phyloP scores from a whole-genome alignment of 2,329 filamentous ascomycete genomes.

The Colletotrichum horii region DNA sequence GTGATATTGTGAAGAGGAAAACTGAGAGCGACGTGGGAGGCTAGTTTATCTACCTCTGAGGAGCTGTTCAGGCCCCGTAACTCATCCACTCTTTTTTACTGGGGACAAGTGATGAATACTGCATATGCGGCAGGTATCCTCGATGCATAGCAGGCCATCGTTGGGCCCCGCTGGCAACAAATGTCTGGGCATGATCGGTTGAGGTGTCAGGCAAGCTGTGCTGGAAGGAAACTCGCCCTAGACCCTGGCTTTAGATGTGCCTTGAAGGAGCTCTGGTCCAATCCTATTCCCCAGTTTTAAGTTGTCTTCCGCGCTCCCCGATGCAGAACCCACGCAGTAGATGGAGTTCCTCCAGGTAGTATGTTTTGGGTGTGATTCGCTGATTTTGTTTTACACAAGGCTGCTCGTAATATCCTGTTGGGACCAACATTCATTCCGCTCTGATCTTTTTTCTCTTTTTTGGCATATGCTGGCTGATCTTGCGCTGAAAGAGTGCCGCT shows the following conservation, averaged over 20 bases:
- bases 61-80: fast-evolving
- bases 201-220: neutral
- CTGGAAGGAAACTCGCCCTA: fast-evolving
- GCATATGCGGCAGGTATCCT: neutral
- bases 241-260: neutral
- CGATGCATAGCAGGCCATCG: neutral
- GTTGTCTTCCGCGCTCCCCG: neutral
- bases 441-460: too few species aligned
- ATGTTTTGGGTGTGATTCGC: neutral
- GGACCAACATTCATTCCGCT: too few species aligned
- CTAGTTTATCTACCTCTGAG: fast-evolving
- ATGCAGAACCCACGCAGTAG: neutral
- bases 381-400: neutral
- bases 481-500: too few species aligned
- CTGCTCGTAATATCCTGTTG: neutral
- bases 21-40: neutral
- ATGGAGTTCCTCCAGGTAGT: neutral
- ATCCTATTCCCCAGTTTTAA: neutral
- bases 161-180: neutral
- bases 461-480: too few species aligned
- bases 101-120: neutral
- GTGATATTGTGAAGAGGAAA: fast-evolving
- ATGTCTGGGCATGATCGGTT: fast-evolving
- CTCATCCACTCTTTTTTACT: neutral
- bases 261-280: neutral